Evolutionary conservation across 805 yeast species (phyloP).

Genomic region (Brettanomyces bruxellensis): DNA sequence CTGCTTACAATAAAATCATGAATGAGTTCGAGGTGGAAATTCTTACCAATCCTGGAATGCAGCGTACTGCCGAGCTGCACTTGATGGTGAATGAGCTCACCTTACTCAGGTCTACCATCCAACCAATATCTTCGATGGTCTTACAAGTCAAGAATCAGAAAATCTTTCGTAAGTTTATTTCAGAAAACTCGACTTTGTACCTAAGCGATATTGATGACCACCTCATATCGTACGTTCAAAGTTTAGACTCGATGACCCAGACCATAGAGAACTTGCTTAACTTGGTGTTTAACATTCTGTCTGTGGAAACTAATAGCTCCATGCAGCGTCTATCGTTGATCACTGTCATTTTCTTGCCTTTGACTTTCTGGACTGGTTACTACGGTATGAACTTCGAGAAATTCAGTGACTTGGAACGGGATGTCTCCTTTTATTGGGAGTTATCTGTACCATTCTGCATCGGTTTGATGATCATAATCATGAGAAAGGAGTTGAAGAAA

Average conservation of each 20-base stretch:
- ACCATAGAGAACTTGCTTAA: conserved; percentile 42
- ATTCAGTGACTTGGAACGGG: conserved; percentile 30
- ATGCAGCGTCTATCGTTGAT: conserved; percentile 46
- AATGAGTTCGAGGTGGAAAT: conserved; percentile 45
- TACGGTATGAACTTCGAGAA: conserved; percentile 46
- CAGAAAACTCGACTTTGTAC: conserved; percentile 38
- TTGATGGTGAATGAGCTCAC: conserved; percentile 45
- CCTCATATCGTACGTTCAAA: conserved; percentile 40
- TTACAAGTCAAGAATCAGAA: conserved; percentile 36
- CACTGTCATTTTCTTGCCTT: conserved; percentile 49
- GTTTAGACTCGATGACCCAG: conserved; percentile 43
- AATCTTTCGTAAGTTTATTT: conserved; percentile 19
- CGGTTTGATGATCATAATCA: conserved; percentile 27
- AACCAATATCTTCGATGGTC: conserved; percentile 39
- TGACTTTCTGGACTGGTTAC: conserved; percentile 54
- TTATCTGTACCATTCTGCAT: conserved; percentile 34
- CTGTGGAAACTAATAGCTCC: conserved; percentile 45
- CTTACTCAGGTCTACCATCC: conserved; percentile 34
- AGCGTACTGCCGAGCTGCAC: conserved; percentile 44
- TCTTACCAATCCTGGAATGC: conserved; percentile 37
- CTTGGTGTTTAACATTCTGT: conserved; percentile 47
- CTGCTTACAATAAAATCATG: conserved; percentile 41
- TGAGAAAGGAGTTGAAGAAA: conserved; percentile 20
- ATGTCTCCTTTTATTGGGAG: conserved; percentile 38
- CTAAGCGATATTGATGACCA: conserved; percentile 52